A percentile compares a stretch with the other conserved stretches of the same genome.
phyloP scores from a whole-genome alignment of 2,329 filamentous ascomycete species.

The Daldinia eschscholtzii region DNA sequence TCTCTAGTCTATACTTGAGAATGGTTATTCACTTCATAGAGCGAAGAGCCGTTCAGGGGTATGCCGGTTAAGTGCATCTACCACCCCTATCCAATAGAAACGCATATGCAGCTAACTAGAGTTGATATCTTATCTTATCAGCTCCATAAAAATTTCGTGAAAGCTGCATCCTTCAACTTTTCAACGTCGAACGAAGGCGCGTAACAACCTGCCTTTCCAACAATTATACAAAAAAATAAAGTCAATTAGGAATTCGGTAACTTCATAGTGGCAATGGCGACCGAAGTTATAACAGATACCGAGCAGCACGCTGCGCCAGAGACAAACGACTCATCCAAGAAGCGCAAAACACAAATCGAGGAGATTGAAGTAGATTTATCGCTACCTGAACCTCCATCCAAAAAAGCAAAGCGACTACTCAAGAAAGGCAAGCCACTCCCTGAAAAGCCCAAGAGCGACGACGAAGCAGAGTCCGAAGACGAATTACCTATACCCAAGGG shows the following conservation, averaged over 20 bases:
- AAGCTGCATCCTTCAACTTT: constrained; percentile 16
- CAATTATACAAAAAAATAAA: background rate
- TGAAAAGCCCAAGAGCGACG: constrained; percentile 58
- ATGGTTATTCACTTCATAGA: background rate
- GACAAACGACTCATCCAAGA: constrained; percentile 60
- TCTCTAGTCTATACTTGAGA: no score
- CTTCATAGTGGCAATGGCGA: constrained; percentile 33
- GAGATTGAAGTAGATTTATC: constrained; percentile 91
- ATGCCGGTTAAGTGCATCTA: background rate
- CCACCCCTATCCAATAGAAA: background rate
- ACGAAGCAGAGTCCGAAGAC: constrained; percentile 56
- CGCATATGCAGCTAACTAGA: background rate
- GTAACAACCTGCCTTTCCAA: background rate
- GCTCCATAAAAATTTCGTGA: constrained; percentile 51
- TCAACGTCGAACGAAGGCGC: constrained; percentile 7
- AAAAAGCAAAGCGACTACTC: constrained; percentile 88
- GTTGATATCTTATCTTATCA: constrained; percentile 49
- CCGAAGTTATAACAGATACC: constrained; percentile 31
- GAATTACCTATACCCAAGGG: constrained; percentile 47
- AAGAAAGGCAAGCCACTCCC: constrained; percentile 82
- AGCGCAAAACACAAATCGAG: constrained; percentile 77
- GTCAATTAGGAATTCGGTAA: background rate
- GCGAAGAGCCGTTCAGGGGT: background rate
- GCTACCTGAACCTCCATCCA: constrained; percentile 94
- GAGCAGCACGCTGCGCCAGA: constrained; percentile 19